These are phyloP conservation scores for Metarhizium album DNA, from an alignment of 2,329 filamentous ascomycete genomes.

Conservation along the genomic window DNA sequence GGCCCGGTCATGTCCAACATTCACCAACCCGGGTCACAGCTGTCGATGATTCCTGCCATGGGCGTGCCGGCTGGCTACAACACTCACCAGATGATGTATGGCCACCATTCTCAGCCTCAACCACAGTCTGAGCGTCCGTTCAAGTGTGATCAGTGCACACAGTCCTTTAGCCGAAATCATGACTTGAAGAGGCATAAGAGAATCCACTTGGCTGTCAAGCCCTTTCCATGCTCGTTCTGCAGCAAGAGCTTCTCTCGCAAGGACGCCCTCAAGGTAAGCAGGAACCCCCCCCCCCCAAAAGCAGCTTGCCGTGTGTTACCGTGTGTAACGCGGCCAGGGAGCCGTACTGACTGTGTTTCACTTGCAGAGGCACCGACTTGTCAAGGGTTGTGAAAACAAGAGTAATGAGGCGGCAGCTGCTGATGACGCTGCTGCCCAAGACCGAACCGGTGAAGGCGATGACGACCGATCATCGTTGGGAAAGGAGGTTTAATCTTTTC, in stretches of 20 bases:
- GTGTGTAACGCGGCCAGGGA: not conserved
- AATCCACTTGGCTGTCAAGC: slow-evolving; percentile 91
- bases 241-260: slow-evolving; percentile 97
- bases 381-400: slow-evolving; percentile 48
- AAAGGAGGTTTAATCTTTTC: not conserved
- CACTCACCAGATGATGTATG: slow-evolving; percentile 52
- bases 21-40: slow-evolving; percentile 59
- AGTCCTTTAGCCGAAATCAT: slow-evolving; percentile 93
- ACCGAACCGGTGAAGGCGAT: slow-evolving; percentile 6
- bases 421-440: slow-evolving; percentile 9
- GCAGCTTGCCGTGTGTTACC: not conserved
- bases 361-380: slow-evolving; percentile 46
- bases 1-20: slow-evolving; percentile 70
- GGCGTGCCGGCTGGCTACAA: slow-evolving; percentile 43
- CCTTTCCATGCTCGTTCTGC: slow-evolving; percentile 82
- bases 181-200: slow-evolving; percentile 92
- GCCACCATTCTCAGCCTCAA: slow-evolving; percentile 36
- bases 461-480: slow-evolving; percentile 6
- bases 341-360: not conserved
- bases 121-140: slow-evolving; percentile 70
- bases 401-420: slow-evolving; percentile 14
- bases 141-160: slow-evolving; percentile 84
- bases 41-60: slow-evolving; percentile 58
- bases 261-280: slow-evolving; percentile 83
- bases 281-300: not conserved